These are phyloP conservation scores for Yamadazyma membranifaciens DNA, from an alignment of 1,139 yeast genomes.

Conservation along the genomic window DNA sequence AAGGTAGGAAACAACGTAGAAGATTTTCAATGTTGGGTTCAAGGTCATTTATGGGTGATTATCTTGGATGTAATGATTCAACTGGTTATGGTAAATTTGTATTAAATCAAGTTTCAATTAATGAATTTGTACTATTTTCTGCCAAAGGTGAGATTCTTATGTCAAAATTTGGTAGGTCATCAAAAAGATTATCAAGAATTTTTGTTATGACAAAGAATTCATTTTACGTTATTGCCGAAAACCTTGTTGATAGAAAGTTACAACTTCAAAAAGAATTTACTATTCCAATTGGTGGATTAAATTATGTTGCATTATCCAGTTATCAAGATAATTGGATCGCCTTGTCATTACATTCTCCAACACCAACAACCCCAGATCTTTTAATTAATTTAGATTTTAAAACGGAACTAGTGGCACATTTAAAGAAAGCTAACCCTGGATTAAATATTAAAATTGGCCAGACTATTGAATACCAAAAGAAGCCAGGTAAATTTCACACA, in stretches of 20 bases:
- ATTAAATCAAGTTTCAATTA: constrained; percentile 64
- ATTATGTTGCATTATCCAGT: constrained; percentile 65
- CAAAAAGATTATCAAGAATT: constrained; percentile 72
- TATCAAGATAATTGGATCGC: constrained; percentile 95
- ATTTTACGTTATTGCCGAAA: constrained; percentile 71
- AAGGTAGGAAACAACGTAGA: constrained; percentile 85
- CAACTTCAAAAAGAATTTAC: constrained; percentile 64
- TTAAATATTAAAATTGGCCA: constrained; percentile 68
- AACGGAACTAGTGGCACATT: constrained; percentile 81
- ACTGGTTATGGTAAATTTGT: constrained; percentile 71
- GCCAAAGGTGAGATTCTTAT: constrained; percentile 75
- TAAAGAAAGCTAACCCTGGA: constrained; percentile 61
- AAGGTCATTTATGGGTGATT: constrained; percentile 93
- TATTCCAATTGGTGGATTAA: constrained; percentile 60
- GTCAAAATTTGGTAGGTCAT: constrained; percentile 90
- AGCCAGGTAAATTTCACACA: constrained; percentile 77
- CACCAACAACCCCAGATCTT: constrained; percentile 67
- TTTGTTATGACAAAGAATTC: constrained; percentile 63
- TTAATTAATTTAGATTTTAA: constrained; percentile 80
- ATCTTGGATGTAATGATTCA: constrained; percentile 76
- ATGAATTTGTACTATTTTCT: constrained; percentile 74
- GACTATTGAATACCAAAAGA: constrained; percentile 80
- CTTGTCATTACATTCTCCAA: constrained; percentile 53
- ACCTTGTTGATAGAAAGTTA: constrained; percentile 69
- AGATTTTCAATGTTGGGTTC: constrained; percentile 84